Percentiles rank a stretch among this genome's conserved stretches.
Evolutionary conservation across 495 filamentous ascomycete species (phyloP).

Genomic region (Astrocystis sublimbata): DNA sequence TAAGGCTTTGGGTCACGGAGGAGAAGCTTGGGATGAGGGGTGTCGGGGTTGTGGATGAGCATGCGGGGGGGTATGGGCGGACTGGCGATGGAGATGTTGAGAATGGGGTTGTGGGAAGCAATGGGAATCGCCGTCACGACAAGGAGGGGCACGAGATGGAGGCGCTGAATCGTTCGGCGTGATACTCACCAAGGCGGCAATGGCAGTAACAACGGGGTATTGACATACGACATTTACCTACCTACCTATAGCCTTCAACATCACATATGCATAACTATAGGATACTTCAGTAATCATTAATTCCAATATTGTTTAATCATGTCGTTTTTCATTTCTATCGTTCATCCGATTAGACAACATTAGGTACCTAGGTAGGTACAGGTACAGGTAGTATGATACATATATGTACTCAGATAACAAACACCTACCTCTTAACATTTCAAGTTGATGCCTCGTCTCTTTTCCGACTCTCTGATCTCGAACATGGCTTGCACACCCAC

Average conservation of each 20-base stretch:
- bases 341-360: neutral
- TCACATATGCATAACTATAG: too few species aligned
- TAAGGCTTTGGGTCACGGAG: slow-evolving; percentile 54
- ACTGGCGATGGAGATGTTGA: neutral
- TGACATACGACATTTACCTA: too few species aligned
- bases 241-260: too few species aligned
- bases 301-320: too few species aligned
- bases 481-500: slow-evolving; percentile 94
- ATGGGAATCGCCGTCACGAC: neutral
- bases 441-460: slow-evolving; percentile 75
- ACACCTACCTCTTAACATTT: slow-evolving; percentile 67
- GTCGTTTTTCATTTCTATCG: neutral
- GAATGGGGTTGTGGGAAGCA: neutral
- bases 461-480: slow-evolving; percentile 84
- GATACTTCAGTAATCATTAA: too few species aligned
- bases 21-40: slow-evolving; percentile 48
- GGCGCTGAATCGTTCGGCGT: neutral
- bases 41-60: slow-evolving; percentile 33
- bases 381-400: neutral
- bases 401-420: neutral
- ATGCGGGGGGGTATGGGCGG: neutral
- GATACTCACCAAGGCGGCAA: neutral
- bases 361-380: neutral
- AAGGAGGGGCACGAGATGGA: slow-evolving; percentile 1
- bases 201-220: neutral